phyloP scores from a whole-genome alignment of 805 yeast genomes.

The Ogataea paraovalis region DNA sequence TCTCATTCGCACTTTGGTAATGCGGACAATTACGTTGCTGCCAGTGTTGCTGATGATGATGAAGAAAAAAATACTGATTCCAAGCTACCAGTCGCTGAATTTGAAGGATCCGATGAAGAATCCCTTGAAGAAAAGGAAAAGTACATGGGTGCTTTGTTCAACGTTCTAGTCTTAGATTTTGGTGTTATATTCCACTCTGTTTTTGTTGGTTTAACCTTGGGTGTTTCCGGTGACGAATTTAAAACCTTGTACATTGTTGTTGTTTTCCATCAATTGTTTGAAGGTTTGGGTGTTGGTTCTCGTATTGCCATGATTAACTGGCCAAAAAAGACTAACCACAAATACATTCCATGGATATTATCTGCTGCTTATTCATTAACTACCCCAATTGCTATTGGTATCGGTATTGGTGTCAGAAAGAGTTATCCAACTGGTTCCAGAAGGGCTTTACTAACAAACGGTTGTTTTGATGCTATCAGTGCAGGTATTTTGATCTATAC shows the following conservation, averaged over 20 bases:
- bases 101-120: constrained; percentile 36
- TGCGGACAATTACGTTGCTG: constrained; percentile 32
- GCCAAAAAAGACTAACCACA: constrained; percentile 41
- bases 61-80: constrained; percentile 16
- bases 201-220: constrained; percentile 70
- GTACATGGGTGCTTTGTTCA: constrained; percentile 50
- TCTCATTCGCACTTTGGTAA: constrained; percentile 53
- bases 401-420: constrained; percentile 72
- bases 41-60: constrained; percentile 18
- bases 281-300: constrained; percentile 79
- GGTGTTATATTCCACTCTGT: constrained; percentile 80
- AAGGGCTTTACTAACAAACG: constrained; percentile 60
- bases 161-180: constrained; percentile 60
- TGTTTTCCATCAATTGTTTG: constrained; percentile 73
- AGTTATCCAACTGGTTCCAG: constrained; percentile 57
- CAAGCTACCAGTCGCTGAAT: constrained; percentile 4
- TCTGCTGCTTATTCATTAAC: constrained; percentile 49
- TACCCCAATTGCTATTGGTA: constrained; percentile 73
- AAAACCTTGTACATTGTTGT: constrained; percentile 59
- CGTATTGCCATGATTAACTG: constrained; percentile 57
- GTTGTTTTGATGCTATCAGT: constrained; percentile 70
- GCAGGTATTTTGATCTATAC: constrained; percentile 77
- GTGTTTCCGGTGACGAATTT: constrained; percentile 73
- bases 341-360: constrained; percentile 46
- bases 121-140: constrained; percentile 35